These are phyloP conservation scores for Phytophthora vignae DNA, from an alignment of 352 stramenopile genomes.

Conservation along the genomic window DNA sequence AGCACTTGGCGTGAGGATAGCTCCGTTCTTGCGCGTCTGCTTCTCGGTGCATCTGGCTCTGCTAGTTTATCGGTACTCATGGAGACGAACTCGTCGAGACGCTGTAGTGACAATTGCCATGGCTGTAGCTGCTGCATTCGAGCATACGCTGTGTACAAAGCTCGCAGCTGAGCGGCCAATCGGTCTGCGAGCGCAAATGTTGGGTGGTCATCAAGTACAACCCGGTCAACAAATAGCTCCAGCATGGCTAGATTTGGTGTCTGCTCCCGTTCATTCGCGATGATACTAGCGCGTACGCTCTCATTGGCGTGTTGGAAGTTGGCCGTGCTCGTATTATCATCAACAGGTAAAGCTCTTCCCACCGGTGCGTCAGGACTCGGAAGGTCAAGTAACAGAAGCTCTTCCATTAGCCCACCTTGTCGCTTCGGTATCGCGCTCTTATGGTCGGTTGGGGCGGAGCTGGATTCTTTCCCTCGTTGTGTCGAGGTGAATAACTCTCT, in stretches of 20 bases:
- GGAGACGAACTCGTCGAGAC: slow-evolving; percentile 54
- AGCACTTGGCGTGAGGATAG: slow-evolving; percentile 22
- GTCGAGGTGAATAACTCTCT: slow-evolving; percentile 32
- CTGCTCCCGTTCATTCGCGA: not conserved
- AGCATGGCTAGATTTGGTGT: slow-evolving; percentile 32
- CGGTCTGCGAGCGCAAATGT: slow-evolving; percentile 73
- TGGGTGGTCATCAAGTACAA: slow-evolving; percentile 84
- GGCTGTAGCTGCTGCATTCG: slow-evolving; percentile 58
- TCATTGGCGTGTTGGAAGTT: not conserved
- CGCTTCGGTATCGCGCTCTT: not conserved
- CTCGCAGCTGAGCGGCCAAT: slow-evolving; percentile 66
- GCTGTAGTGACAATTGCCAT: slow-evolving; percentile 56
- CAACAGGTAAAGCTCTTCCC: not conserved
- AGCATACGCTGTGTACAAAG: slow-evolving; percentile 63
- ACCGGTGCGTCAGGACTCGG: not conserved
- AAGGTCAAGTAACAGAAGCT: slow-evolving; percentile 15
- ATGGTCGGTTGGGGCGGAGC: not conserved
- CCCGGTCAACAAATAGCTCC: slow-evolving; percentile 58
- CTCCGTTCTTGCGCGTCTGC: slow-evolving; percentile 9
- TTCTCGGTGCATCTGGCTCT: not conserved
- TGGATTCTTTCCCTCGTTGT: slow-evolving; percentile 1
- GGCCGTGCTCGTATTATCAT: not conserved
- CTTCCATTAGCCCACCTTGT: slow-evolving; percentile 10
- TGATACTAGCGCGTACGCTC: not conserved
- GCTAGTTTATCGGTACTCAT: slow-evolving; percentile 19